Base-by-base conservation (phyloP, 805 yeast species). In the Cyberlindnera veronae region DNA sequence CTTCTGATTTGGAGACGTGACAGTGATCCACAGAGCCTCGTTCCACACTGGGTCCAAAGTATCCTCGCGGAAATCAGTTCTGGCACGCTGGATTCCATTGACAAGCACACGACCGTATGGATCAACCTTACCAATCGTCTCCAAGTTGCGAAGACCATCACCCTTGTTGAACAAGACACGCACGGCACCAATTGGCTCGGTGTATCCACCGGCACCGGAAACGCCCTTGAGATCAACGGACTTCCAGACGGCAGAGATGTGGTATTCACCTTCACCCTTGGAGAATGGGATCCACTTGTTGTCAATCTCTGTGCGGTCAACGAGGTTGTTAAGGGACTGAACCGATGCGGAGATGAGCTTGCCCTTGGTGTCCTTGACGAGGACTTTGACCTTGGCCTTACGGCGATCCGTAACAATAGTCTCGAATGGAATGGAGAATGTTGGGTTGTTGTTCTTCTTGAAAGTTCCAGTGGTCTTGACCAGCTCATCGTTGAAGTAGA, bases 101-200 rank as follows among this genome's bases (percentile, higher is more conserved):
- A 88, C 74, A 56, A 87, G 64, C 13, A 91, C 68, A 55, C 95
- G 79, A 7, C 80, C 78, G 58, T 91, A 93, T 32, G 99, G 99
- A 63, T 93, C 98, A 58, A 89, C 79, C 54, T 80, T 86, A 45
- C 98, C 98, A 44, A 93, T 72, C 40, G 77, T 83, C 62, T 91
- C 97, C 63, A 90, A 72, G 63, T 93, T 91, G 44, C 84, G 76
- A 55, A 93, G 74, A 45, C 79, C 83, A 41, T 72, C 76, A 31
- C 95, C 97, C 45, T 73, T 74, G 50, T 75, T 76, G 45, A 93
- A 62, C 44, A 74, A 69, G 21, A 93, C 70, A 57, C 97, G 79
- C 6, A 90, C 73, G 24, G 84, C 91, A 59, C 99, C 99, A 58
- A 91, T 82, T 36, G 99, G 99, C 42, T 88, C 88, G n/a, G 88